A percentile compares a stretch with the other conserved stretches of the same genome.
Conservation (phyloP, 202 grass and related monocot species). For the Brachypodium distachyon region DNA sequence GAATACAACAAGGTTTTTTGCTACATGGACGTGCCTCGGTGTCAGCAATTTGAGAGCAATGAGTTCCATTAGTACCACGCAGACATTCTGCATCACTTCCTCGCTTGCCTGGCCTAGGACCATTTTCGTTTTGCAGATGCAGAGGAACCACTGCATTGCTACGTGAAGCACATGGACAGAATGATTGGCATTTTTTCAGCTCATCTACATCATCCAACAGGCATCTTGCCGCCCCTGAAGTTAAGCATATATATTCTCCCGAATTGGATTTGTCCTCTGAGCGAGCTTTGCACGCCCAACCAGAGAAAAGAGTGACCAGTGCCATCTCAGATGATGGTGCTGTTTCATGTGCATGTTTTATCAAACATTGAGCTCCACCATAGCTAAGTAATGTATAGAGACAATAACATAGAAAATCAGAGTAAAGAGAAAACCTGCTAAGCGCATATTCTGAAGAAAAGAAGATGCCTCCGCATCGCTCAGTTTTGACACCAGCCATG, state of each 20-base stretch:
- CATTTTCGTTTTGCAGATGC: slow-evolving; percentile 31
- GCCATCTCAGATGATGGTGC: slow-evolving; percentile 69
- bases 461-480: slow-evolving; percentile 62
- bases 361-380: slow-evolving; percentile 3
- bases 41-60: slow-evolving; percentile 30
- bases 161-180: slow-evolving; percentile 45
- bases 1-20: slow-evolving; percentile 75
- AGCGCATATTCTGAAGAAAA: slow-evolving; percentile 79
- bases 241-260: slow-evolving; percentile 71
- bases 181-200: slow-evolving; percentile 40
- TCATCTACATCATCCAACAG: slow-evolving; percentile 29
- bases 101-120: slow-evolving; percentile 50
- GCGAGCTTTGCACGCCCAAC: slow-evolving; percentile 79
- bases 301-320: slow-evolving; percentile 79
- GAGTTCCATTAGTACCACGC: slow-evolving; percentile 21
- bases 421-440: slow-evolving; percentile 42
- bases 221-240: slow-evolving; percentile 28
- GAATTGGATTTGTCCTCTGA: slow-evolving; percentile 43
- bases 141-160: neutral
- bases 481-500: slow-evolving; percentile 75
- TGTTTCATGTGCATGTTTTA: slow-evolving; percentile 46
- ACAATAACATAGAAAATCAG: neutral
- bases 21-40: slow-evolving; percentile 34
- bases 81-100: slow-evolving; percentile 41
- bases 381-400: slow-evolving; percentile 6